Base-by-base conservation (phyloP, 1,284 basidiomycete species). In the Malassezia furfur region DNA sequence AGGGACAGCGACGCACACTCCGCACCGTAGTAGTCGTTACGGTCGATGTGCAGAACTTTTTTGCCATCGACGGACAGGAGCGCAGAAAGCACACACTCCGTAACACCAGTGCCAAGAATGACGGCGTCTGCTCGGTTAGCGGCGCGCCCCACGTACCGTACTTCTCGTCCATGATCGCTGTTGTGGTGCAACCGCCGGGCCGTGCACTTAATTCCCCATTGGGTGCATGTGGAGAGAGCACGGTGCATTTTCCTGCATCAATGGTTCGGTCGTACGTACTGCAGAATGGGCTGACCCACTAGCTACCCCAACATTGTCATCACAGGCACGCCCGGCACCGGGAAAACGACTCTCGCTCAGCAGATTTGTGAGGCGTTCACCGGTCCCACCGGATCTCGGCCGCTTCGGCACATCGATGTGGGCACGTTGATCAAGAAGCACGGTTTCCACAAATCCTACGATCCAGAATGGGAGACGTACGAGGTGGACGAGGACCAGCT, bases 1-100 rank as follows among this genome's bases (percentile, higher is more conserved):
- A 99, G 79, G 79, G 96, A 98, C 76, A 98, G 80, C 78, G 88
- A 91, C 50, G 94, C 94, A 74, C 89, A 90, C 75, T 96, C 94
- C 59, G 88, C 94, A 56, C 94, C 94, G 66, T 99, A 99, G 79
- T 98, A 98, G 78, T 96, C 90, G 75, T 96, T 96, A 65, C 93
- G 70, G 79, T 99, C 94, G 84, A 99, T 96, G 78, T 99, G 94
- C 40, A 99, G 84, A 65, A 99, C 94, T 81, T 98, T 99, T 82
- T 98, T 96, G 68, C 93, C 93, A 74, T 96, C 93, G 57, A 98
- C 93, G 30, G 93, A 98, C 67, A 99, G 57, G 21, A 74, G 63
- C 19, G 82, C 75, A 91, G 80, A 62, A 88, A 99, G 84, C 75
- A 98, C 91, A 79, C 94, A 98, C 78, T 99, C 94, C 52, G 93